Evolutionary conservation across 257 asterid species (phyloP).

Genomic region (Solanum pennellii): DNA sequence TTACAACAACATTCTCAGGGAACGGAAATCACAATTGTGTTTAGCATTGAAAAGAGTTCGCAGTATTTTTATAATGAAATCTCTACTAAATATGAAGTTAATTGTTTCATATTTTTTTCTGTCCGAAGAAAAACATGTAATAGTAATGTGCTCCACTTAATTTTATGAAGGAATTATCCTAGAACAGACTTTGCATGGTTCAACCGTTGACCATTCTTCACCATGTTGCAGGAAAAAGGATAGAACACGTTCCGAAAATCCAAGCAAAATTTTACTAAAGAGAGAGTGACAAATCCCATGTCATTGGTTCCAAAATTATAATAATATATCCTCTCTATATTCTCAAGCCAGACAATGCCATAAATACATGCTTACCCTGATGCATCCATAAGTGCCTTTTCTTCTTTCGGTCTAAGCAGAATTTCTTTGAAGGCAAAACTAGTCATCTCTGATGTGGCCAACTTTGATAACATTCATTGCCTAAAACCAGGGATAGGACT

Average conservation of each 20-base stretch:
- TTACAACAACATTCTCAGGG: background rate
- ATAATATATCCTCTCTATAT: background rate
- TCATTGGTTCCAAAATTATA: background rate
- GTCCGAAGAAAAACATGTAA: background rate
- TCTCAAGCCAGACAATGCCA: conserved; percentile 2
- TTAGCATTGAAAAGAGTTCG: background rate
- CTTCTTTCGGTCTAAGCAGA: conserved; percentile 78
- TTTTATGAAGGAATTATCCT: background rate
- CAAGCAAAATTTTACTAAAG: background rate
- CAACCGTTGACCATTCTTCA: background rate
- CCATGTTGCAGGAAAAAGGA: background rate
- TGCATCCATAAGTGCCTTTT: conserved; percentile 49
- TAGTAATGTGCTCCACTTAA: background rate
- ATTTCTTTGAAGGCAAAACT: conserved; percentile 59
- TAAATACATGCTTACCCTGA: conserved; percentile 38
- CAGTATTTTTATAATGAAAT: background rate
- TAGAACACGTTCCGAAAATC: background rate
- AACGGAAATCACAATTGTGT: background rate
- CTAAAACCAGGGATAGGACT: conserved; percentile 94
- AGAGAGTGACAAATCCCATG: background rate
- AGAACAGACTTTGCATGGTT: background rate
- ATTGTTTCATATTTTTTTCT: background rate
- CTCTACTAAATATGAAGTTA: background rate
- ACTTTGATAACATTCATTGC: conserved; percentile 82
- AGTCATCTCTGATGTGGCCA: conserved; percentile 59